A percentile compares a stretch with the other conserved stretches of the same genome.
These are phyloP conservation scores for Apium graveolens DNA, from an alignment of 129 eudicot species.

Conservation along the genomic window DNA sequence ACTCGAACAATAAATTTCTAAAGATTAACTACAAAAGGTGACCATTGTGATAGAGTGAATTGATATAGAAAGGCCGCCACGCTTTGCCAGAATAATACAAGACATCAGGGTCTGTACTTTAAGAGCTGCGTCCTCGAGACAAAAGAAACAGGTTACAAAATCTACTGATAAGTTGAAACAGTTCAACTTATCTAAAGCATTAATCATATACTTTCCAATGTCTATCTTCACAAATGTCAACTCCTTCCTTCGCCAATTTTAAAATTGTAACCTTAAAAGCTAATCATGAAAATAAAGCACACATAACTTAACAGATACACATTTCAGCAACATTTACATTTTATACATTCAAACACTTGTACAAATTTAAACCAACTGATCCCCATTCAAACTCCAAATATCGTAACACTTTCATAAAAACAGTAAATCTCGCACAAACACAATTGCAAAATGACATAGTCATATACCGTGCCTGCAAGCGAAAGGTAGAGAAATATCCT, in stretches of 20 bases:
- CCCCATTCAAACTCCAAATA: neutral
- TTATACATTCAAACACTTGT: too few relatives aligned
- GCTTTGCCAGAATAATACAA: neutral
- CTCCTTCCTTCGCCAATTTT: too few relatives aligned
- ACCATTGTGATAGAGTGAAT: neutral
- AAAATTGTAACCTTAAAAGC: neutral
- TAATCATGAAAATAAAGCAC: neutral
- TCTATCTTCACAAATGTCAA: too few relatives aligned
- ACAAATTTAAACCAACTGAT: neutral
- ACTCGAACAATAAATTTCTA: neutral
- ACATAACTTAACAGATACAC: neutral
- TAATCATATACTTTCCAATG: too few relatives aligned
- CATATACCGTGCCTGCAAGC: constrained; percentile 98
- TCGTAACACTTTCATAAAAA: too few relatives aligned
- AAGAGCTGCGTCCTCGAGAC: neutral
- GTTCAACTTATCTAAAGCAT: too few relatives aligned
- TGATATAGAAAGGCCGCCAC: neutral
- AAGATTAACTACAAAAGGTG: neutral
- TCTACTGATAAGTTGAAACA: neutral
- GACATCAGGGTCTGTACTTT: neutral
- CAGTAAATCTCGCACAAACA: neutral
- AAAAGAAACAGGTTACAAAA: neutral
- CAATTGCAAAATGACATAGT: constrained; percentile 4
- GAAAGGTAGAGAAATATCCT: constrained; percentile 73
- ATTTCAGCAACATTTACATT: neutral